phyloP scores from a whole-genome alignment of 768 basidiomycete species.

The Candolleomyces eurysporus region DNA sequence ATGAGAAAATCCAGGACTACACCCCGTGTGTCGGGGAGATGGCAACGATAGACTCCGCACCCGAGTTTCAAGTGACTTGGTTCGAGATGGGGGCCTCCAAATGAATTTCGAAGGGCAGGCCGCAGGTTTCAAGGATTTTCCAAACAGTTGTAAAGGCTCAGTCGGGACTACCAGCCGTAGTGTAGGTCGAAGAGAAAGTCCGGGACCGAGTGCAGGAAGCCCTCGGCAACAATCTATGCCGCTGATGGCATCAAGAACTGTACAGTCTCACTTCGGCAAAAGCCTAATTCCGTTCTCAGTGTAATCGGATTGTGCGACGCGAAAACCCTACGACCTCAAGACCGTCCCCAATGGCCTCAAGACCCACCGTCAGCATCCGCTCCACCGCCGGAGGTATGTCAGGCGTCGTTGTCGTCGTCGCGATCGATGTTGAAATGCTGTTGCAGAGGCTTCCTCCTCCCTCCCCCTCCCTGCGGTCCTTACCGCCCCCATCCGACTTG shows the following conservation, averaged over 20 bases:
- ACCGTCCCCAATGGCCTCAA: constrained; percentile 73
- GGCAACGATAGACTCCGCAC: too few species aligned
- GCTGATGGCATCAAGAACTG: constrained; percentile 17
- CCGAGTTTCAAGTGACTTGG: too few species aligned
- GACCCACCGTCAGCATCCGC: constrained; percentile 88
- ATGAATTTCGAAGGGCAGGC: too few species aligned
- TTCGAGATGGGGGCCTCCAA: too few species aligned
- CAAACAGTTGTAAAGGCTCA: too few species aligned
- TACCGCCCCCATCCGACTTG: constrained; percentile 96
- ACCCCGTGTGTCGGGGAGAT: too few species aligned
- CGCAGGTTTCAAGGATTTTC: too few species aligned
- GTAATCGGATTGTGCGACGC: constrained; percentile 19
- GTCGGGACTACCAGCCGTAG: too few species aligned
- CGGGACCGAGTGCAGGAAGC: too few species aligned
- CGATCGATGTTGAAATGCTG: constrained; percentile 12
- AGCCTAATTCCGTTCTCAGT: constrained; percentile 29
- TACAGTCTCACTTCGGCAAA: constrained; percentile 40
- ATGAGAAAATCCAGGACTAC: too few species aligned
- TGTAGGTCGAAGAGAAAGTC: too few species aligned
- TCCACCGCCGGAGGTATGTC: constrained; percentile 69
- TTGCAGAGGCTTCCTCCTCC: constrained; percentile 78
- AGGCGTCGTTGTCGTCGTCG: constrained; percentile 3
- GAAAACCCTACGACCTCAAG: constrained; percentile 42
- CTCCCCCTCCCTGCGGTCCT: constrained; percentile 94
- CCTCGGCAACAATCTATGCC: not conserved